These are phyloP conservation scores for Penicillium steckii DNA, from an alignment of 495 filamentous ascomycete genomes.

Conservation along the genomic window DNA sequence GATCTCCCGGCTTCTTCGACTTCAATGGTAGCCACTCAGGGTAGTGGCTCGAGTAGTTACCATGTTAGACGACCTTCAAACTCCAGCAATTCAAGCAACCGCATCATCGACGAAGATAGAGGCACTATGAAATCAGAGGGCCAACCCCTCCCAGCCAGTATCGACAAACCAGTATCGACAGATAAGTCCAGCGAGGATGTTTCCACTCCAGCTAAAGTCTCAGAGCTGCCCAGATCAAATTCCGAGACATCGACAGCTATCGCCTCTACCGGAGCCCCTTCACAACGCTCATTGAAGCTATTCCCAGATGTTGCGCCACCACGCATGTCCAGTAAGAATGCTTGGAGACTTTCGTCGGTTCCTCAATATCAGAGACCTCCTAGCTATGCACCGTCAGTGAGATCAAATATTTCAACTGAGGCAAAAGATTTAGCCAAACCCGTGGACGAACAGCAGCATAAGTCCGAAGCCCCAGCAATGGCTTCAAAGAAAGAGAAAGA, in stretches of 20 bases:
- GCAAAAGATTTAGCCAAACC: neutral
- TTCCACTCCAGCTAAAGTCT: conserved; percentile 1
- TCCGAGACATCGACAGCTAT: neutral
- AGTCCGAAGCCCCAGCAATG: neutral
- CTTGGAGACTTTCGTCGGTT: conserved; percentile 25
- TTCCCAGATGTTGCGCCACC: conserved; percentile 38
- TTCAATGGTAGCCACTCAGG: conserved; percentile 7
- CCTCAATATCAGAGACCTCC: conserved; percentile 19
- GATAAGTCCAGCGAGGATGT: conserved; percentile 1
- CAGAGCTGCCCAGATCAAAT: neutral
- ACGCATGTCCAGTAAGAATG: conserved; percentile 32
- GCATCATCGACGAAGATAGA: neutral
- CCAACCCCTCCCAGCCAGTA: neutral
- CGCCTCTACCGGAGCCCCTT: conserved; percentile 5
- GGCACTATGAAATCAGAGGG: neutral
- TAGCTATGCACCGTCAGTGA: conserved; percentile 6
- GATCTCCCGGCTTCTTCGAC: neutral
- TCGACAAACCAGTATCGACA: neutral
- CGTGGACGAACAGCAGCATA: neutral
- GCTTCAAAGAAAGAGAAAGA: neutral
- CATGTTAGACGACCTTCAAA: conserved; percentile 8
- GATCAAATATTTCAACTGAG: neutral
- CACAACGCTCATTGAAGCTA: conserved; percentile 33
- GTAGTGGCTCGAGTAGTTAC: conserved; percentile 5
- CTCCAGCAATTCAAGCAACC: conserved; percentile 7